These are phyloP conservation scores for Fusarium sp. DNA, from an alignment of 2,329 filamentous ascomycete genomes.

Conservation along the genomic window DNA sequence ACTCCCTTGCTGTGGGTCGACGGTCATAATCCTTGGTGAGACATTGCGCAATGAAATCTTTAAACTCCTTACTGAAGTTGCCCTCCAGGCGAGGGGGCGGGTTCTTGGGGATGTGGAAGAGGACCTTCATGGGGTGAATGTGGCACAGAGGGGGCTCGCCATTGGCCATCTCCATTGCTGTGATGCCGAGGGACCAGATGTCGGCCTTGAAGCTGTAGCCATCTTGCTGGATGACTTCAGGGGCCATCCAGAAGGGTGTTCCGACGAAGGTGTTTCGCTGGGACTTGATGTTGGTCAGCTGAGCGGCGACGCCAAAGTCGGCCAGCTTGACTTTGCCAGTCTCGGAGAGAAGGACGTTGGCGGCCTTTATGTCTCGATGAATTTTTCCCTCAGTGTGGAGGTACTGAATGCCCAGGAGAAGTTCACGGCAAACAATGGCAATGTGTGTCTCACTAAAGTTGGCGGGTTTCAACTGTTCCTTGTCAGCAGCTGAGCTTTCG, in stretches of 20 bases:
- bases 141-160: slow-evolving; percentile 89
- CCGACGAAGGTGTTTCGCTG: slow-evolving; percentile 98
- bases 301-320: slow-evolving; percentile 96
- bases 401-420: slow-evolving; percentile 91
- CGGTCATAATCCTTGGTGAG: slow-evolving; percentile 91
- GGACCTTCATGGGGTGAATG: slow-evolving; percentile 92
- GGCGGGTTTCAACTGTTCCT: slow-evolving; percentile 82
- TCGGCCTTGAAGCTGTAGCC: slow-evolving; percentile 89
- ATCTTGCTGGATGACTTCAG: slow-evolving; percentile 91
- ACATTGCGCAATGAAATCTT: slow-evolving; percentile 91
- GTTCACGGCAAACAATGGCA: slow-evolving; percentile 91
- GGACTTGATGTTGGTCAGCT: slow-evolving; percentile 97
- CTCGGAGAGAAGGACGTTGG: slow-evolving; percentile 93
- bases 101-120: slow-evolving; percentile 92
- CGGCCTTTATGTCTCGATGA: slow-evolving; percentile 96
- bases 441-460: slow-evolving; percentile 90
- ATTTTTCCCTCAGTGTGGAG: slow-evolving; percentile 95
- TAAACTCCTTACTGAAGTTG: slow-evolving; percentile 88
- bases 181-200: slow-evolving; percentile 93
- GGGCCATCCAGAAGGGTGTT: slow-evolving; percentile 97
- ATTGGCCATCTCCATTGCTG: slow-evolving; percentile 87
- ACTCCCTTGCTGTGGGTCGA: slow-evolving; percentile 84
- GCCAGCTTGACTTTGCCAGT: slow-evolving; percentile 93
- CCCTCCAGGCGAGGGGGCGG: slow-evolving; percentile 86
- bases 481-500: slow-evolving; percentile 4